Conservation (phyloP, 2,329 filamentous ascomycete genomes). For the Ceratocystis eucalypticola region DNA sequence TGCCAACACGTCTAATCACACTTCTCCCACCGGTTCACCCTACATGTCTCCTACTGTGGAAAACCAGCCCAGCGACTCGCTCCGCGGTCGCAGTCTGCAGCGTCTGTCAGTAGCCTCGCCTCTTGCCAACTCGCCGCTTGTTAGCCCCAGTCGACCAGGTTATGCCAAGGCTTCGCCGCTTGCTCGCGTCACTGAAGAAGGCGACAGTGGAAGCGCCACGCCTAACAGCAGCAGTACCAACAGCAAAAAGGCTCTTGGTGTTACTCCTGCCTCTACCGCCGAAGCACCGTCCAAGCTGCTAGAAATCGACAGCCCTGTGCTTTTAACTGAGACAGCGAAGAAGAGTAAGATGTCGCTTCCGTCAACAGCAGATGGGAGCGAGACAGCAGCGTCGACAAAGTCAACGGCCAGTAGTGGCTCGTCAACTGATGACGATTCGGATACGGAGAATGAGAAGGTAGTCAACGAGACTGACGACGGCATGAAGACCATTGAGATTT, state of each 20-base stretch:
- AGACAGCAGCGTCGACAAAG: constrained; percentile 25
- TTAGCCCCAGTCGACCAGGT: constrained; percentile 51
- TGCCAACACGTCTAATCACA: constrained; percentile 26
- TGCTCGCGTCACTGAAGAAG: constrained; percentile 61
- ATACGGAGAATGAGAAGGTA: constrained; percentile 30
- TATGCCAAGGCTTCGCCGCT: constrained; percentile 58
- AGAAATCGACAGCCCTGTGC: constrained; percentile 39
- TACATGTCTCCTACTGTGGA: constrained; percentile 53
- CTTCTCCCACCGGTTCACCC: constrained; percentile 35
- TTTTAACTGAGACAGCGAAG: constrained; percentile 29
- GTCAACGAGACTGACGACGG: constrained; percentile 32
- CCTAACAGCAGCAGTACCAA: neutral
- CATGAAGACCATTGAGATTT: constrained; percentile 52
- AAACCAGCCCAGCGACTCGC: constrained; percentile 34
- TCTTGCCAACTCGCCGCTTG: constrained; percentile 36
- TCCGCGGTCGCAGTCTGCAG: constrained; percentile 58
- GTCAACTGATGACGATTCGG: constrained; percentile 27
- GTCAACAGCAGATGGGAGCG: constrained; percentile 24
- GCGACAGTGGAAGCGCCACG: constrained; percentile 1
- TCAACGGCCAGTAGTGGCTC: constrained; percentile 21
- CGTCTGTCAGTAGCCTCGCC: constrained; percentile 44
- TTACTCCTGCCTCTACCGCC: constrained; percentile 28
- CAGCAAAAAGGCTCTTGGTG: constrained; percentile 24
- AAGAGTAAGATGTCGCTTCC: constrained; percentile 28
- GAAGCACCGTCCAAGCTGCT: constrained; percentile 39